Percentiles rank a stretch among this genome's conserved stretches.
Conservation (phyloP, 345 rosid species). For the Sonneratia alba region DNA sequence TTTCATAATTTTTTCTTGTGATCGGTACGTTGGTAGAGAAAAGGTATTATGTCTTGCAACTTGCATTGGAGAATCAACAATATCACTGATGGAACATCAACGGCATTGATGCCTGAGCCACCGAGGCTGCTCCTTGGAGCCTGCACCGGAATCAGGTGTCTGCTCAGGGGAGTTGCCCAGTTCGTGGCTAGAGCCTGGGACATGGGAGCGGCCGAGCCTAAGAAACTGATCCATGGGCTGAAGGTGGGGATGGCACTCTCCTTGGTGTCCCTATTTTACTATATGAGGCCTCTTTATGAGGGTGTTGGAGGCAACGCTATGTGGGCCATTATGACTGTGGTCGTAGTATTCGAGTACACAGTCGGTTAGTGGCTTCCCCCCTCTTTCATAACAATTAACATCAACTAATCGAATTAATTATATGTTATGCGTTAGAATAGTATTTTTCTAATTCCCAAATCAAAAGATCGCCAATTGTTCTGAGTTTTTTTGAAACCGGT, state of each 20-base stretch:
- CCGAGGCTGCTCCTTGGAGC: background rate
- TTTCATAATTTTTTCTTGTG: background rate
- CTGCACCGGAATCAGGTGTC: background rate
- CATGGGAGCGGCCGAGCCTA: conserved; percentile 55
- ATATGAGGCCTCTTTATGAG: conserved; percentile 57
- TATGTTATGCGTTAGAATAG: background rate
- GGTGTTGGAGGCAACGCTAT: conserved; percentile 57
- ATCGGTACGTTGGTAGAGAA: background rate
- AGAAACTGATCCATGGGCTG: conserved; percentile 47
- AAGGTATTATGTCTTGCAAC: background rate
- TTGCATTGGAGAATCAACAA: background rate
- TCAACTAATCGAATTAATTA: background rate
- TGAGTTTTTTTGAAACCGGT: background rate
- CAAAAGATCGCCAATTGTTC: background rate
- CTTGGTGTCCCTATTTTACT: conserved; percentile 59
- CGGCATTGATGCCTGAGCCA: background rate
- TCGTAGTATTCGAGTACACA: conserved; percentile 57
- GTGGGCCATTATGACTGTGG: conserved; percentile 83
- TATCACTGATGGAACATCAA: background rate
- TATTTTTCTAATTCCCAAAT: too few species aligned
- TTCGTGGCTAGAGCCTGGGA: conserved; percentile 44
- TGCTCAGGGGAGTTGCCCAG: background rate
- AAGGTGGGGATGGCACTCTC: conserved; percentile 69
- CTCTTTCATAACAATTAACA: background rate
- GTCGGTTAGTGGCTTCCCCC: conserved; percentile 30